Percentiles rank a stretch among this genome's conserved stretches.
Conservation (phyloP, 768 basidiomycete genomes). For the Lentinula aciculospora region DNA sequence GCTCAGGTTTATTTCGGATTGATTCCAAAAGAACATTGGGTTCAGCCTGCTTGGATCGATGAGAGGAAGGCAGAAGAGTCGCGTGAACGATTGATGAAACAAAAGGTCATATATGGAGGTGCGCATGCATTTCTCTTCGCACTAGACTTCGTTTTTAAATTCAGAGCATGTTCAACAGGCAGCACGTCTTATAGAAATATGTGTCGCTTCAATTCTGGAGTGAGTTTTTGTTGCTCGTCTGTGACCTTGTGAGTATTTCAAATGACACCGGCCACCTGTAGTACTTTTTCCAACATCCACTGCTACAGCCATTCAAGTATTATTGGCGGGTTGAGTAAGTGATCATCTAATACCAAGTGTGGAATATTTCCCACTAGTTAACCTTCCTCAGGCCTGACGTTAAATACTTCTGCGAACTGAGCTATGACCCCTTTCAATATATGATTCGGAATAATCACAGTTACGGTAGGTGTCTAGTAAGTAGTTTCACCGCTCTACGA, state of each 20-base stretch:
- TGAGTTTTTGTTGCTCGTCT: conserved; percentile 17
- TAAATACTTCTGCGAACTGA: conserved; percentile 69
- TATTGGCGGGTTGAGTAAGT: conserved; percentile 60
- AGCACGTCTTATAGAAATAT: conserved; percentile 53
- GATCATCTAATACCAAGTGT: neutral
- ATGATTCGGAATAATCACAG: conserved; percentile 69
- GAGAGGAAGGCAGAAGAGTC: conserved; percentile 49
- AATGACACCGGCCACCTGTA: conserved; percentile 33
- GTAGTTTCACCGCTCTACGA: neutral
- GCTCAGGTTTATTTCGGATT: conserved; percentile 45
- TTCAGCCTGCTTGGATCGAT: conserved; percentile 69
- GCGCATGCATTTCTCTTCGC: conserved; percentile 13
- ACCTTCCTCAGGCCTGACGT: conserved; percentile 55
- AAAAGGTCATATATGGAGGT: conserved; percentile 48
- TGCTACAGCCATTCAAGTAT: conserved; percentile 48
- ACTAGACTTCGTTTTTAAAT: no score
- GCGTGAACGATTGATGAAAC: conserved; percentile 43
- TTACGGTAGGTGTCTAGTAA: conserved; percentile 38
- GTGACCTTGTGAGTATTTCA: conserved; percentile 28
- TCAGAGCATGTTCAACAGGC: neutral
- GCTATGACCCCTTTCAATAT: conserved; percentile 60
- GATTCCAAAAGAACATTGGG: conserved; percentile 60
- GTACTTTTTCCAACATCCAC: conserved; percentile 69
- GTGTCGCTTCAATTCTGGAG: conserved; percentile 73
- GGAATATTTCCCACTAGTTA: conserved; percentile 32